Evolutionary conservation across 208 protist species (phyloP), one percentile per base, ranked within the genome.

Genomic region (Porcisia hertigi): DNA sequence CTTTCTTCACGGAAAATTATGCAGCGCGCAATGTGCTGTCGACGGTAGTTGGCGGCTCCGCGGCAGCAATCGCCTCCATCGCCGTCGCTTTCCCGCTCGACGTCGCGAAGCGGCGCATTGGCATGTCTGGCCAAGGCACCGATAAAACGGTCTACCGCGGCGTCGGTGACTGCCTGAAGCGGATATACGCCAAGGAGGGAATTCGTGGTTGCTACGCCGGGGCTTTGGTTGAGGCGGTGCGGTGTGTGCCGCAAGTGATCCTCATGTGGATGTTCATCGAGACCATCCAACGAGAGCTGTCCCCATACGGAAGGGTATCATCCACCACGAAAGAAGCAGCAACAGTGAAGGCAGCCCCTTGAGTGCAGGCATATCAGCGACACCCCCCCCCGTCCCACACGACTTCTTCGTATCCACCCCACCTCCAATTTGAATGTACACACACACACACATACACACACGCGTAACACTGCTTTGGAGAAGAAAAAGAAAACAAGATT

Each of bases 201-300:
- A 62, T 95, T n/a, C 82, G 86, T 4, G 90, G 90, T 34, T 92
- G 80, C 86, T 97, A 97, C 76, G 86, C 86, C 0, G 94, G 94
- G 7, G 74, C 88, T 9, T 36, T 81, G 6, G 73, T 96, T 39
- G 94, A 97, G 81, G 91, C 88, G 30, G 58, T 92, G 54, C 91
- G 94, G 4, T 96, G 92, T 72, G 92, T 96, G 59, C 94, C 94
- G 41, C 94, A 97, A 81, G 94, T 97, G 7, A 84, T 95, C 62
- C 84, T 97, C 52, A 97, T 96, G 91, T 97, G 94, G 92, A 90
- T 94, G 72, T 90, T 93, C 62, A 96, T 96, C 69, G 94, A 96
- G 77, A 86, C 77, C 58, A 92, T 92, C 12, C 93, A 97, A 62
- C 76, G 86, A 43, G 69, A 84, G 39, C 76, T 92, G n/a, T 82